These are phyloP conservation scores for Zizania palustris DNA, from an alignment of 202 grass and related monocot species.

Conservation along the genomic window DNA sequence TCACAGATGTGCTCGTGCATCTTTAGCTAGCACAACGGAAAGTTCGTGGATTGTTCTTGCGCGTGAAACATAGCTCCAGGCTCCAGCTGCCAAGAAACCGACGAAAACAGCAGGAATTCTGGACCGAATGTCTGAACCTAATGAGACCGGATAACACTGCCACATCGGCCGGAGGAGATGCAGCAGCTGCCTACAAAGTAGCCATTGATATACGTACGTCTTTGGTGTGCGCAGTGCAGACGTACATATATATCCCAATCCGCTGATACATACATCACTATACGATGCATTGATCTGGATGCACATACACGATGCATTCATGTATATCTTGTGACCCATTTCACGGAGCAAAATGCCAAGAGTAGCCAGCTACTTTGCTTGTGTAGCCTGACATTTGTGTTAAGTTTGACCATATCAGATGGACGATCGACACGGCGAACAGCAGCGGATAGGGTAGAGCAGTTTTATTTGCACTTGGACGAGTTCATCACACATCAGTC, in stretches of 20 bases:
- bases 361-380: background rate
- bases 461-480: background rate
- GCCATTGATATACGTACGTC: no score
- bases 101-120: slow-evolving; percentile 10
- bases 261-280: background rate
- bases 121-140: background rate
- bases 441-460: background rate
- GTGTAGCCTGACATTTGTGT: background rate
- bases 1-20: background rate
- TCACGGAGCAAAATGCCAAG: background rate
- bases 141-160: slow-evolving; percentile 17
- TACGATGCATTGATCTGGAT: background rate
- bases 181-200: no score
- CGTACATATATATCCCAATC: background rate
- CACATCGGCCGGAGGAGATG: no score
- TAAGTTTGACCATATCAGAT: background rate
- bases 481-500: background rate
- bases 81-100: background rate
- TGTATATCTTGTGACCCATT: slow-evolving; percentile 26
- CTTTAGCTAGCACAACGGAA: background rate
- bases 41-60: background rate
- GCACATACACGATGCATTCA: no score
- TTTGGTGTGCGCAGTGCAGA: no score
- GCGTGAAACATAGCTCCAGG: no score
- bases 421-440: background rate